These are phyloP conservation scores for Xanthoconium separans DNA, from an alignment of 1,284 basidiomycete genomes.

Conservation along the genomic window DNA sequence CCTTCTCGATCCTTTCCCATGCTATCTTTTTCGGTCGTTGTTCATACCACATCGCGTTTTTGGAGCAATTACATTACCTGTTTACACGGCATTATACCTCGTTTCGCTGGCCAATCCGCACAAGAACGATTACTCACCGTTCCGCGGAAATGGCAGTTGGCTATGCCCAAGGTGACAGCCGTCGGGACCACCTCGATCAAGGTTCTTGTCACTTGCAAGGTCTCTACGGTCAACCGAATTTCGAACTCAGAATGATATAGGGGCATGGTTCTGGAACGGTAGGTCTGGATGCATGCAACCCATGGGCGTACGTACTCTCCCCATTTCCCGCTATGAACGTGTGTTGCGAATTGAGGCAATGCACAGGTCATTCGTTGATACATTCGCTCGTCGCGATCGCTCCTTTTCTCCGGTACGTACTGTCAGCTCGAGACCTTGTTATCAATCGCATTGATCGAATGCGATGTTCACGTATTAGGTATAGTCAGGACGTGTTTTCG, in stretches of 20 bases:
- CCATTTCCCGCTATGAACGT: neutral
- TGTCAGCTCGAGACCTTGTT: too few species aligned
- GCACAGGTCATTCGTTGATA: constrained; percentile 39
- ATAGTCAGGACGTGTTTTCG: too few species aligned
- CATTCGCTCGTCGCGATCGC: constrained; percentile 36
- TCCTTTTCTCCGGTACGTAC: too few species aligned
- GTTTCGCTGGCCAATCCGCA: neutral
- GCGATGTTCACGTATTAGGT: too few species aligned
- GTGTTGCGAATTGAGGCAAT: neutral
- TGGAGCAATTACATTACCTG: constrained; percentile 5
- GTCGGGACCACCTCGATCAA: neutral
- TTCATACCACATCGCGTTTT: constrained; percentile 9
- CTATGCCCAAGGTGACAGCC: constrained; percentile 15
- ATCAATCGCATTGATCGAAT: too few species aligned
- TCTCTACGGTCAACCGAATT: constrained; percentile 9
- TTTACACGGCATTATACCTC: constrained; percentile 3
- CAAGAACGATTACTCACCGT: neutral
- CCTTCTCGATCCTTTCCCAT: constrained; percentile 7
- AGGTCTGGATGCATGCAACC: constrained; percentile 37
- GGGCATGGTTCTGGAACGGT: constrained; percentile 35
- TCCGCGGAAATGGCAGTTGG: constrained; percentile 19
- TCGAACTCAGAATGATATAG: neutral
- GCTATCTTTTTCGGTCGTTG: neutral
- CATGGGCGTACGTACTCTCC: constrained; percentile 31
- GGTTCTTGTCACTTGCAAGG: neutral